Percentiles rank a stretch among this genome's conserved stretches.
Conservation (phyloP, 202 grass and related monocot species). For the Hordeum pubiflorum region DNA sequence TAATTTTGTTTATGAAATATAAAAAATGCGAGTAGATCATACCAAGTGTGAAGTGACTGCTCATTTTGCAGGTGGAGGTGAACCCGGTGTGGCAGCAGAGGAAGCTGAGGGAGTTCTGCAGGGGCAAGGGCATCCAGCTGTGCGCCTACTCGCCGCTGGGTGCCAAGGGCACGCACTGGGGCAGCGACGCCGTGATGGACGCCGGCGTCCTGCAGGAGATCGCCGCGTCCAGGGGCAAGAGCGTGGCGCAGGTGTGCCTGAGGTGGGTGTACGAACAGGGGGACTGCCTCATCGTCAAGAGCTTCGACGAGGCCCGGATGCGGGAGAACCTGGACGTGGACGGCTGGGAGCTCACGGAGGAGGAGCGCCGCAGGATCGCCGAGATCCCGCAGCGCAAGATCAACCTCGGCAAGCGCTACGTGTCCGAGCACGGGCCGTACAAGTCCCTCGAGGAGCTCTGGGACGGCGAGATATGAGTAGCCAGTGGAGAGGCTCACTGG, state of each 20-base stretch:
- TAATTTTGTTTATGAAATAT: too few species aligned
- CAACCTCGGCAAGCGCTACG: conserved; percentile 31
- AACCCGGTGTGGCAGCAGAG: conserved; percentile 80
- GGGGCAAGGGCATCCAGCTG: conserved; percentile 46
- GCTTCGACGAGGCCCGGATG: conserved; percentile 59
- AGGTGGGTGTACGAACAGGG: conserved; percentile 74
- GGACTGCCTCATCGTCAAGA: conserved; percentile 67
- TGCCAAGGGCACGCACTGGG: conserved; percentile 70
- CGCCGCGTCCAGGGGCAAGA: conserved; percentile 53
- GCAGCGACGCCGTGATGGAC: conserved; percentile 55
- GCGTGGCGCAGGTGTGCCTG: conserved; percentile 69
- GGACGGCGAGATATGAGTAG: conserved; percentile 65
- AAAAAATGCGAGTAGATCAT: too few species aligned
- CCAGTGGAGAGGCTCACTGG: not conserved
- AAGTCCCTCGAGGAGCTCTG: conserved; percentile 58
- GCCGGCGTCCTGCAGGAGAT: conserved; percentile 50
- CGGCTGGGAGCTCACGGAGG: conserved; percentile 58
- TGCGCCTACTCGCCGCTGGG: conserved; percentile 76
- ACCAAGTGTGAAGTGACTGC: not conserved
- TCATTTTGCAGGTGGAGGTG: conserved; percentile 59
- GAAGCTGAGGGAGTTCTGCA: conserved; percentile 71
- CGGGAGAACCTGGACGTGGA: conserved; percentile 56
- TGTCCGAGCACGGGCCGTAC: conserved; percentile 48
- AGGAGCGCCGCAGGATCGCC: conserved; percentile 37
- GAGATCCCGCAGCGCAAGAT: conserved; percentile 48